These are phyloP conservation scores for Vachellia collinsii DNA, from an alignment of 306 rosid genomes.

Conservation along the genomic window DNA sequence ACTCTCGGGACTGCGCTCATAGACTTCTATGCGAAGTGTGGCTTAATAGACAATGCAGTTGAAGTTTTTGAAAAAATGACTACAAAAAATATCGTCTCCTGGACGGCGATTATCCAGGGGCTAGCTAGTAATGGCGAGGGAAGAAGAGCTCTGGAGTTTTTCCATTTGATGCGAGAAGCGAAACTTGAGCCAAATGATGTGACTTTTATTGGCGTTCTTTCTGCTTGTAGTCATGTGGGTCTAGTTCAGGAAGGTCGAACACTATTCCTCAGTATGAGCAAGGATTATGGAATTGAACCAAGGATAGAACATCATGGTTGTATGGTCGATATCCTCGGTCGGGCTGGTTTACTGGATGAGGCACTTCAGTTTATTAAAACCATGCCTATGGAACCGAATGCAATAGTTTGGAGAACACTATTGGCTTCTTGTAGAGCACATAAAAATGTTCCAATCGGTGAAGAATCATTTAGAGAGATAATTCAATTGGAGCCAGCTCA, in stretches of 20 bases:
- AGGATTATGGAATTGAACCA: slow-evolving; percentile 52
- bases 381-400: slow-evolving; percentile 63
- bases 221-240: slow-evolving; percentile 65
- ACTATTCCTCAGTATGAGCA: slow-evolving; percentile 55
- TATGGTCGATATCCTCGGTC: slow-evolving; percentile 73
- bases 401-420: slow-evolving; percentile 66
- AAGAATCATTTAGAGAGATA: slow-evolving; percentile 55
- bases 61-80: slow-evolving; percentile 57
- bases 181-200: slow-evolving; percentile 56
- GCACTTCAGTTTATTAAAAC: slow-evolving; percentile 54
- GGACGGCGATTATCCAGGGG: slow-evolving; percentile 74
- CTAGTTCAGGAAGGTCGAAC: slow-evolving; percentile 58
- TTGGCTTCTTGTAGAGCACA: slow-evolving; percentile 65
- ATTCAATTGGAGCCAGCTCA: slow-evolving; percentile 54
- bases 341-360: slow-evolving; percentile 60
- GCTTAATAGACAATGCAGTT: slow-evolving; percentile 51
- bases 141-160: slow-evolving; percentile 54
- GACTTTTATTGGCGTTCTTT: slow-evolving; percentile 60
- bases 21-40: slow-evolving; percentile 70
- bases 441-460: slow-evolving; percentile 54
- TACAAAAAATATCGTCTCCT: slow-evolving; percentile 48
- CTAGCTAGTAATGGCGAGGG: slow-evolving; percentile 67
- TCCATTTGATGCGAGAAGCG: slow-evolving; percentile 49
- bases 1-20: slow-evolving; percentile 65
- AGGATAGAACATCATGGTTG: slow-evolving; percentile 71